phyloP scores from a whole-genome alignment of 2,329 filamentous ascomycete genomes.

The Penicillium nordicum region DNA sequence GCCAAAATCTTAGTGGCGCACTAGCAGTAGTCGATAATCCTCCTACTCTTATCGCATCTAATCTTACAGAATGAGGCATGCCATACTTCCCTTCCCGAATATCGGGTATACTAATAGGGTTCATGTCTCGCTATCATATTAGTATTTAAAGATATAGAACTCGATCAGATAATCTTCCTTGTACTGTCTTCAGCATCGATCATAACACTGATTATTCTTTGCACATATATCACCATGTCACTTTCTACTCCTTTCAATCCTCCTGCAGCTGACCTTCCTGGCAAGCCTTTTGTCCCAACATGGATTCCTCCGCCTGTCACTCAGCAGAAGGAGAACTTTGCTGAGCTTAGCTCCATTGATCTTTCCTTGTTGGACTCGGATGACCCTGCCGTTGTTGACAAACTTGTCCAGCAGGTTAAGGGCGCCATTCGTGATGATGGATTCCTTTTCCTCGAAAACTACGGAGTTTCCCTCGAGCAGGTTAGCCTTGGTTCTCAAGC shows the following conservation, averaged over 20 bases:
- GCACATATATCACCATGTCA: constrained; percentile 21
- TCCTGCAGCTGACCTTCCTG: constrained; percentile 35
- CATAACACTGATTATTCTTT: background rate
- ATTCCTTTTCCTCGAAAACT: constrained; percentile 50
- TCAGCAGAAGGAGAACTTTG: constrained; percentile 45
- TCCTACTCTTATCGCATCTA: background rate
- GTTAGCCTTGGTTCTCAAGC: constrained; percentile 3
- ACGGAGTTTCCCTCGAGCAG: constrained; percentile 49
- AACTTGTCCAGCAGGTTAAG: constrained; percentile 45
- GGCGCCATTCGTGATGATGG: constrained; percentile 45
- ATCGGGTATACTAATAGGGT: constrained; percentile 1
- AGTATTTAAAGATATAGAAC: constrained; percentile 3
- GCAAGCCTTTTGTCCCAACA: constrained; percentile 44
- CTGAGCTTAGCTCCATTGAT: constrained; percentile 44
- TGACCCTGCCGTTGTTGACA: constrained; percentile 43
- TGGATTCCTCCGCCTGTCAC: constrained; percentile 49
- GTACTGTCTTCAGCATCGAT: background rate
- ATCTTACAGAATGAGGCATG: background rate
- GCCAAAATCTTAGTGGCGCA: too few species aligned
- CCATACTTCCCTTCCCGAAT: background rate
- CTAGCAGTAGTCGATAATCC: background rate
- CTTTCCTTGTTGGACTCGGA: constrained; percentile 45
- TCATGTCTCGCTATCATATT: background rate
- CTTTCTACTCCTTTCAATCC: constrained; percentile 41
- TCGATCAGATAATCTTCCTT: background rate